These are phyloP conservation scores for Podochytrium sp. DNA, from an alignment of 192 early-diverging fungal genomes.

Conservation along the genomic window DNA sequence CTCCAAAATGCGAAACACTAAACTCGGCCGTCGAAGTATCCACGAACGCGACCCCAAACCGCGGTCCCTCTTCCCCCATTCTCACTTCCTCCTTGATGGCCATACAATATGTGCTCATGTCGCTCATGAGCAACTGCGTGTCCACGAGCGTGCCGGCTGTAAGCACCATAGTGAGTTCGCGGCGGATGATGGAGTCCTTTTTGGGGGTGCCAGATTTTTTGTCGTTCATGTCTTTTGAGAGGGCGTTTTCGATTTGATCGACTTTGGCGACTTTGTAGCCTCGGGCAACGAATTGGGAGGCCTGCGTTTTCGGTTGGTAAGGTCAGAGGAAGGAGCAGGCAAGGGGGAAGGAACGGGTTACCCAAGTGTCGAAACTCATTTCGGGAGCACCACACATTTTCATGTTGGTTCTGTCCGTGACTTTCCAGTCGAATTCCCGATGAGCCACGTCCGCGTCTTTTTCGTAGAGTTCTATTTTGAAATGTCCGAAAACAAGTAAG, in stretches of 20 bases:
- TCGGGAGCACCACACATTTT: conserved; percentile 98
- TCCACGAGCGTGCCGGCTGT: conserved; percentile 94
- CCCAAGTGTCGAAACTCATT: conserved; percentile 90
- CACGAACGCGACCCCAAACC: conserved; percentile 89
- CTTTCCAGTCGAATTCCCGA: conserved; percentile 92
- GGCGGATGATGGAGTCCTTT: conserved; percentile 79
- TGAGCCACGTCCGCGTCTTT: conserved; percentile 97
- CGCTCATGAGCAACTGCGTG: conserved; percentile 79
- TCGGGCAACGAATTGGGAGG: conserved; percentile 90
- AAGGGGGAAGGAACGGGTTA: conserved; percentile 12
- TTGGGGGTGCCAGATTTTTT: conserved; percentile 20
- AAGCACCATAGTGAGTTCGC: conserved; percentile 84
- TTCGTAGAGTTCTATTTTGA: conserved; percentile 86
- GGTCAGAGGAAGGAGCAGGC: not conserved
- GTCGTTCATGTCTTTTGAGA: conserved; percentile 87
- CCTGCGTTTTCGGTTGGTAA: conserved; percentile 37
- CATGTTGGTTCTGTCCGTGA: conserved; percentile 98
- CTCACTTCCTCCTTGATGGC: conserved; percentile 74
- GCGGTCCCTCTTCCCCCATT: conserved; percentile 43
- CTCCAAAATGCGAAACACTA: conserved; percentile 73
- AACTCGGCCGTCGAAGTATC: conserved; percentile 96
- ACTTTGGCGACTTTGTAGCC: conserved; percentile 97
- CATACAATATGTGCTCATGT: conserved; percentile 96
- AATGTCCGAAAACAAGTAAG: not conserved
- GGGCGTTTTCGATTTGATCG: conserved; percentile 94